Evolutionary conservation across 1,284 basidiomycete genomes (phyloP).

Genomic region (Heterobasidion parviporum): DNA sequence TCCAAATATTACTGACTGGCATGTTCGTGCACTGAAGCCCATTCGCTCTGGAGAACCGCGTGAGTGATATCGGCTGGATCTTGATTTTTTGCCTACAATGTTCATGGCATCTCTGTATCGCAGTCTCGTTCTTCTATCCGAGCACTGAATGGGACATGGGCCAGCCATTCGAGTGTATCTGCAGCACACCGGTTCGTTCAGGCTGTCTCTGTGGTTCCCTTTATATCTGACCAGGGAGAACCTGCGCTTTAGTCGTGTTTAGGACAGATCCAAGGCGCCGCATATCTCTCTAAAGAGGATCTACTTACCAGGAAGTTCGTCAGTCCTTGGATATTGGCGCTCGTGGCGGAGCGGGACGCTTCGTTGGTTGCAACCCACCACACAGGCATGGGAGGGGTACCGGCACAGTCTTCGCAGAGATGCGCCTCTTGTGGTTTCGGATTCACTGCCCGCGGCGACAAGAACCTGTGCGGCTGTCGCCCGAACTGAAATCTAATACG

Average conservation of each 20-base stretch:
- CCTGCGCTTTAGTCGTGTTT: slow-evolving; percentile 24
- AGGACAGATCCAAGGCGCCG: slow-evolving; percentile 29
- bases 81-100: background rate
- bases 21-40: slow-evolving; percentile 27
- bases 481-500: too few relatives aligned
- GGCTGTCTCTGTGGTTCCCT: background rate
- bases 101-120: background rate
- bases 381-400: background rate
- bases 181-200: slow-evolving; percentile 29
- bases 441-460: background rate
- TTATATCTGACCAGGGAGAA: background rate
- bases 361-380: background rate
- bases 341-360: slow-evolving; percentile 1
- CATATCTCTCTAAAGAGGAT: slow-evolving; percentile 23
- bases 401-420: background rate
- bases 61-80: slow-evolving; percentile 16
- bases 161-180: slow-evolving; percentile 53
- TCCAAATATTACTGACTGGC: slow-evolving; percentile 26
- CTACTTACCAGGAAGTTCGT: slow-evolving; percentile 21
- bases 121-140: slow-evolving; percentile 58
- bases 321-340: slow-evolving; percentile 26
- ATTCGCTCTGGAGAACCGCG: slow-evolving; percentile 34
- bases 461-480: too few relatives aligned
- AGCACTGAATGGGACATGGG: slow-evolving; percentile 70
- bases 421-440: background rate